These are phyloP conservation scores for Russula sp. DNA, from an alignment of 768 basidiomycete species.

Conservation along the genomic window DNA sequence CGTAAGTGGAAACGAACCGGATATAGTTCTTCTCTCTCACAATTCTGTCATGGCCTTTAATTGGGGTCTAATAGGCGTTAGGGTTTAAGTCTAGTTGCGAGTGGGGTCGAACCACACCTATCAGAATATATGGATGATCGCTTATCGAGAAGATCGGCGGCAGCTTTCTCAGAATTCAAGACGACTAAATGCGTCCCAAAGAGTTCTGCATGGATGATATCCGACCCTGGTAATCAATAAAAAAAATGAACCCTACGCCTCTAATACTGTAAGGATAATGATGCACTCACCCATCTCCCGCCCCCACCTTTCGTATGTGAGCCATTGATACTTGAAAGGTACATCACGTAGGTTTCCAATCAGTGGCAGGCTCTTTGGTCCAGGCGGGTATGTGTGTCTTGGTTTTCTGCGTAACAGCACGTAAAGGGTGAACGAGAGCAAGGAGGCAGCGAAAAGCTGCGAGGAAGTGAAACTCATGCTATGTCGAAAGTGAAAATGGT, in stretches of 20 bases:
- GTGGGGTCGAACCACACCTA: slow-evolving; percentile 23
- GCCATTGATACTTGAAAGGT: slow-evolving; percentile 28
- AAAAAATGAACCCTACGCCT: neutral
- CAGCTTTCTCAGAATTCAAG: slow-evolving; percentile 35
- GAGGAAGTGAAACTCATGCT: neutral
- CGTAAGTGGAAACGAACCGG: neutral
- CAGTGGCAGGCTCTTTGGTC: slow-evolving; percentile 30
- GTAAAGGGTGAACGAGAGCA: slow-evolving; percentile 8
- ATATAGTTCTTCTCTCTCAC: slow-evolving; percentile 13
- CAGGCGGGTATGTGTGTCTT: slow-evolving; percentile 24
- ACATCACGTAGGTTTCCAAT: slow-evolving; percentile 32
- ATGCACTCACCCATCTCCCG: slow-evolving; percentile 28
- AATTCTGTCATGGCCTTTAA: slow-evolving; percentile 35
- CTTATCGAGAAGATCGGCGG: slow-evolving; percentile 36
- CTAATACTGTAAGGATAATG: neutral
- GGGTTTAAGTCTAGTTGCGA: neutral
- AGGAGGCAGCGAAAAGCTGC: neutral
- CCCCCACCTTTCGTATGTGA: slow-evolving; percentile 29
- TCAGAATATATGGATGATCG: slow-evolving; percentile 37
- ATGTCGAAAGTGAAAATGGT: neutral
- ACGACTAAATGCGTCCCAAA: slow-evolving; percentile 33
- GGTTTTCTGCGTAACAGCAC: slow-evolving; percentile 1
- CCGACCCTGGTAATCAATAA: slow-evolving; percentile 28
- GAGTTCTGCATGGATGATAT: slow-evolving; percentile 33
- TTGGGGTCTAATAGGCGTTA: slow-evolving; percentile 22